A percentile compares a stretch with the other conserved stretches of the same genome.
phyloP scores from a whole-genome alignment of 2,329 filamentous ascomycete species.

The Exserohilum rostratum region DNA sequence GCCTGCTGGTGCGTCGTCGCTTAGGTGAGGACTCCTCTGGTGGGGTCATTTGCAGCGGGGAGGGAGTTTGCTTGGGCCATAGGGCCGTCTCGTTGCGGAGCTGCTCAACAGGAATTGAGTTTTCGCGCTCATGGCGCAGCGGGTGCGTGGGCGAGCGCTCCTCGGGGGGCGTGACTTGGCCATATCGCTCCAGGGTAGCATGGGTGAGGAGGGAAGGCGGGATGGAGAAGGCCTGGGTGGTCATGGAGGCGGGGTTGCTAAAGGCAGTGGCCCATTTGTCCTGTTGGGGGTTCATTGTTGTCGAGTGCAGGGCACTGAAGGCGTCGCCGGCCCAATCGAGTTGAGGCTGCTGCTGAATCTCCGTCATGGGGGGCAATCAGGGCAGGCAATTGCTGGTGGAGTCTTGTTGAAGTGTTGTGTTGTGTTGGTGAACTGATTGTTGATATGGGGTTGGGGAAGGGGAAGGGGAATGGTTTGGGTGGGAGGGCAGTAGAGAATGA shows the following conservation, averaged over 20 bases:
- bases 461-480: not conserved
- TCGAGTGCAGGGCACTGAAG: conserved; percentile 32
- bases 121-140: conserved; percentile 17
- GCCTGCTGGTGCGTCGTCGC: conserved; percentile 35
- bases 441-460: not conserved
- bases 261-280: conserved; percentile 33
- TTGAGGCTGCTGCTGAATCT: conserved; percentile 23
- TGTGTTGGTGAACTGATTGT: not conserved
- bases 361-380: conserved; percentile 20
- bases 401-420: not conserved
- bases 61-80: conserved; percentile 25
- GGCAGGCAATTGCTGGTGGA: not conserved
- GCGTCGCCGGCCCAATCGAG: conserved; percentile 40
- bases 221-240: conserved; percentile 29
- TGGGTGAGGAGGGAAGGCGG: conserved; percentile 39
- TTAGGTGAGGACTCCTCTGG: conserved; percentile 26
- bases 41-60: conserved; percentile 10
- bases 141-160: conserved; percentile 39
- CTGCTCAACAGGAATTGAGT: conserved; percentile 38
- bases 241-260: conserved; percentile 12
- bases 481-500: not conserved
- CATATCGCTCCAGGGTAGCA: conserved; percentile 38
- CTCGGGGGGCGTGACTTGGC: conserved; percentile 47
- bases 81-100: conserved; percentile 35
- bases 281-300: conserved; percentile 14